Evolutionary conservation across 305 asterid genomes (phyloP).

Genomic region (Euphrasia arctica): DNA sequence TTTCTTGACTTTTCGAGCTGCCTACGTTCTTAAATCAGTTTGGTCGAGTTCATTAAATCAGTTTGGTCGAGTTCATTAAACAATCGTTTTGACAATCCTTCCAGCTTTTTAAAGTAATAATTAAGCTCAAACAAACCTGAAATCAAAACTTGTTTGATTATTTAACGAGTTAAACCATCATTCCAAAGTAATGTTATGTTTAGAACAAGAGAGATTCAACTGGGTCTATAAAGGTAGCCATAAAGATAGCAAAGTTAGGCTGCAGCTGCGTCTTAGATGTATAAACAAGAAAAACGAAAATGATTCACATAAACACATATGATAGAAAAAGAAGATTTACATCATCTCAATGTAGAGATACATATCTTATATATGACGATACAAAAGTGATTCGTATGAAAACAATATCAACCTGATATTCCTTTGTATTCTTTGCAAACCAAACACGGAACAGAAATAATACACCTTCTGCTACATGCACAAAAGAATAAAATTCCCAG

Average conservation of each 20-base stretch:
- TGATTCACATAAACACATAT: neutral
- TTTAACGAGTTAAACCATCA: neutral
- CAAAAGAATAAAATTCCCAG: conserved; percentile 18
- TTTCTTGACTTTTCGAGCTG: conserved; percentile 24
- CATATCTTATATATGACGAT: conserved; percentile 16
- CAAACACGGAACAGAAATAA: conserved; percentile 30
- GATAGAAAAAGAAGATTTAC: conserved; percentile 1
- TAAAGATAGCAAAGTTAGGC: neutral
- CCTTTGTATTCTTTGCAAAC: conserved; percentile 21
- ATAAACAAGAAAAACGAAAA: neutral
- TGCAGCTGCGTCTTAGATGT: neutral
- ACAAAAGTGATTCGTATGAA: conserved; percentile 15
- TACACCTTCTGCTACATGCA: conserved; percentile 28
- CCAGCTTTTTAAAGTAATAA: too few species aligned
- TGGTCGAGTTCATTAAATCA: too few species aligned
- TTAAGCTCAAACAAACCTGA: too few species aligned
- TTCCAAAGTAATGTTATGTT: neutral
- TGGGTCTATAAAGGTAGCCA: neutral
- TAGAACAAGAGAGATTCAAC: neutral
- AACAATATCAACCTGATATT: conserved; percentile 1
- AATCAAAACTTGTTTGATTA: too few species aligned
- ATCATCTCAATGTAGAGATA: neutral
- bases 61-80: too few species aligned
- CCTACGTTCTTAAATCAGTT: too few species aligned
- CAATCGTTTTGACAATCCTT: too few species aligned